A percentile compares a stretch with the other conserved stretches of the same genome.
Evolutionary conservation across 148 eudicot species (phyloP).

Genomic region (Arctostaphylos glauca): DNA sequence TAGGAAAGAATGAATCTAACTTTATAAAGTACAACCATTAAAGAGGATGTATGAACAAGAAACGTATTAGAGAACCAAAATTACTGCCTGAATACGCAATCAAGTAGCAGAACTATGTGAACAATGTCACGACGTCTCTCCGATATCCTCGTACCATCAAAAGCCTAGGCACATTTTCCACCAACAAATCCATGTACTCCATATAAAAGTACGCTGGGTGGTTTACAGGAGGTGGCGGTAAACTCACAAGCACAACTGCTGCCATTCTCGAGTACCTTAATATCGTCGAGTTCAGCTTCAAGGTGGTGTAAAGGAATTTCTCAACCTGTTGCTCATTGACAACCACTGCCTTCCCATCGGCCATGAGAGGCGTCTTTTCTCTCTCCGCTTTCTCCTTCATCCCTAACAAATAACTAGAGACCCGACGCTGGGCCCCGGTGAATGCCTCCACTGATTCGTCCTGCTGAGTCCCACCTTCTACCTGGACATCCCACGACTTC

Average conservation of each 20-base stretch:
- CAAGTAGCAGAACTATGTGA: conserved; percentile 46
- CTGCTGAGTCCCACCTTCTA: conserved; percentile 50
- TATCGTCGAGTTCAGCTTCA: conserved; percentile 82
- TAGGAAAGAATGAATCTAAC: conserved; percentile 16
- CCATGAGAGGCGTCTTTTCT: conserved; percentile 64
- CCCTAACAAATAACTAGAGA: conserved; percentile 47
- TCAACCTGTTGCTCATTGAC: conserved; percentile 91
- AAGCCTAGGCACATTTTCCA: conserved; percentile 94
- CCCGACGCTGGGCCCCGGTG: conserved; percentile 62
- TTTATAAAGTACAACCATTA: neutral
- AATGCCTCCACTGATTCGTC: conserved; percentile 89
- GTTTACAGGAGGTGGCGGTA: conserved; percentile 83
- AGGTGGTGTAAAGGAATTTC: conserved; percentile 82
- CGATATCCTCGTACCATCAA: conserved; percentile 88
- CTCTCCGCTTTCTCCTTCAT: conserved; percentile 61
- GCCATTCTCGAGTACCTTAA: conserved; percentile 91
- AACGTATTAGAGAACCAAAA: neutral
- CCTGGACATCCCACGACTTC: conserved; percentile 79
- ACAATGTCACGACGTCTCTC: conserved; percentile 91
- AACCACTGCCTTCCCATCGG: conserved; percentile 69
- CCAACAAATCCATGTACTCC: conserved; percentile 98
- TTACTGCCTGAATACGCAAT: neutral
- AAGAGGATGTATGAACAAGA: neutral
- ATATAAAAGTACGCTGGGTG: conserved; percentile 89
- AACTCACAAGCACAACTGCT: conserved; percentile 88